phyloP scores from a whole-genome alignment of 495 filamentous ascomycete genomes.

The Staphylotrichum longicolle region DNA sequence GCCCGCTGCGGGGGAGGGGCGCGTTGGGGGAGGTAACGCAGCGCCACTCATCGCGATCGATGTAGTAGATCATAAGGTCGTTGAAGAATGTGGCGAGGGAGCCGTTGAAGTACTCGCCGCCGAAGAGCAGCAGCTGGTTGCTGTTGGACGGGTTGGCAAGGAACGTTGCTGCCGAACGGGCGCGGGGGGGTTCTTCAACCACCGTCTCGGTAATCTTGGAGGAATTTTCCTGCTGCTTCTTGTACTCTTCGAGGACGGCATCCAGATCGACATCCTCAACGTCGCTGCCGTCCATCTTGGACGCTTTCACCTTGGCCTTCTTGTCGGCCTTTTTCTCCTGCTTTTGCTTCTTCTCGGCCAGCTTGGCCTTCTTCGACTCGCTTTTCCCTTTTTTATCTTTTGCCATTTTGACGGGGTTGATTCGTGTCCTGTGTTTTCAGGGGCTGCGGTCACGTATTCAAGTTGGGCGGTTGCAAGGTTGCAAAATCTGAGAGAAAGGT shows the following conservation, averaged over 20 bases:
- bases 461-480: not conserved
- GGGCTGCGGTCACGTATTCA: not conserved
- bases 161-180: slow-evolving; percentile 74
- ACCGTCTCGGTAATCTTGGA: slow-evolving; percentile 83
- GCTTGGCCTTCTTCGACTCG: slow-evolving; percentile 59
- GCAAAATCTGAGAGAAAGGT: slow-evolving; percentile 16
- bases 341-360: slow-evolving; percentile 63
- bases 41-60: slow-evolving; percentile 83
- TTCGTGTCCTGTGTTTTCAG: not conserved
- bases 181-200: slow-evolving; percentile 67
- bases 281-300: slow-evolving; percentile 65
- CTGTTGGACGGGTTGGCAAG: slow-evolving; percentile 79
- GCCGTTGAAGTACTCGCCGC: slow-evolving; percentile 71
- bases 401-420: slow-evolving; percentile 39
- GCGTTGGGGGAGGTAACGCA: slow-evolving; percentile 86
- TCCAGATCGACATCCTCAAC: slow-evolving; percentile 93
- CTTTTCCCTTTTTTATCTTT: slow-evolving; percentile 62
- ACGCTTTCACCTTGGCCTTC: slow-evolving; percentile 54
- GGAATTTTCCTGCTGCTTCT: slow-evolving; percentile 78
- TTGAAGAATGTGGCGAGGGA: slow-evolving; percentile 63
- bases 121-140: slow-evolving; percentile 89
- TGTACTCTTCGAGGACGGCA: slow-evolving; percentile 91
- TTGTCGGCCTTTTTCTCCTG: slow-evolving; percentile 63
- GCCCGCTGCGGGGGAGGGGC: slow-evolving; percentile 84
- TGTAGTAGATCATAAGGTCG: slow-evolving; percentile 82